phyloP scores from a whole-genome alignment of 371 early-diverging fungal species.

The Zychaea mexicana region DNA sequence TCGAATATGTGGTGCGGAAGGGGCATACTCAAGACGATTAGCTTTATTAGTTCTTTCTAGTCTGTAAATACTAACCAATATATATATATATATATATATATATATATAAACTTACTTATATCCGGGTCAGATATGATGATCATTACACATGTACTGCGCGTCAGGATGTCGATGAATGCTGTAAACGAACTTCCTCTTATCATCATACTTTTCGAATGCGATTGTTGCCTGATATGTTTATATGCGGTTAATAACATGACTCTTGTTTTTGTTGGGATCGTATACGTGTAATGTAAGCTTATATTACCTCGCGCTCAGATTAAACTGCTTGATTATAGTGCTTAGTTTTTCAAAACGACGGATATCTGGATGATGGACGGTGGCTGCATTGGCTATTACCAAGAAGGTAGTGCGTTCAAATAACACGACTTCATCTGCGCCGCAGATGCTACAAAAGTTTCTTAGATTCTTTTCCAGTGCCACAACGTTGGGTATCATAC shows the following conservation, averaged over 20 bases:
- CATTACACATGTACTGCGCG: conserved; percentile 16
- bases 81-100: no score
- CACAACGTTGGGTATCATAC: conserved; percentile 90
- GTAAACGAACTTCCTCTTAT: conserved; percentile 23
- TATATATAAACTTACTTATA: conserved; percentile 16
- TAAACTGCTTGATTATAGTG: conserved; percentile 93
- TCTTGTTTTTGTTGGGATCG: background rate
- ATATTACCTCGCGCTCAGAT: conserved; percentile 74
- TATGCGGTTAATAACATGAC: background rate
- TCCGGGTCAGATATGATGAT: conserved; percentile 17
- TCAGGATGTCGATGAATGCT: conserved; percentile 18
- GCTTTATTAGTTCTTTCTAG: background rate
- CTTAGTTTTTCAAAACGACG: conserved; percentile 92
- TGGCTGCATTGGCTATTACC: conserved; percentile 85
- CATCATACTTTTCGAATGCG: conserved; percentile 22
- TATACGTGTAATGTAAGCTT: background rate
- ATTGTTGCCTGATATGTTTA: conserved; percentile 12
- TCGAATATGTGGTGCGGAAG: background rate
- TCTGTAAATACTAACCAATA: no score
- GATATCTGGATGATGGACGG: conserved; percentile 56
- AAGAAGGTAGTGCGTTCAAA: conserved; percentile 96
- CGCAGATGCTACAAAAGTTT: conserved; percentile 80
- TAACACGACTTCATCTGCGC: conserved; percentile 92
- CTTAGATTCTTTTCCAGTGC: conserved; percentile 77
- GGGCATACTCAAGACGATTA: background rate